Percentiles rank a stretch among this genome's conserved stretches.
Evolutionary conservation across 2,329 filamentous ascomycete genomes (phyloP).

Genomic region (Aspergillus phoenicis): DNA sequence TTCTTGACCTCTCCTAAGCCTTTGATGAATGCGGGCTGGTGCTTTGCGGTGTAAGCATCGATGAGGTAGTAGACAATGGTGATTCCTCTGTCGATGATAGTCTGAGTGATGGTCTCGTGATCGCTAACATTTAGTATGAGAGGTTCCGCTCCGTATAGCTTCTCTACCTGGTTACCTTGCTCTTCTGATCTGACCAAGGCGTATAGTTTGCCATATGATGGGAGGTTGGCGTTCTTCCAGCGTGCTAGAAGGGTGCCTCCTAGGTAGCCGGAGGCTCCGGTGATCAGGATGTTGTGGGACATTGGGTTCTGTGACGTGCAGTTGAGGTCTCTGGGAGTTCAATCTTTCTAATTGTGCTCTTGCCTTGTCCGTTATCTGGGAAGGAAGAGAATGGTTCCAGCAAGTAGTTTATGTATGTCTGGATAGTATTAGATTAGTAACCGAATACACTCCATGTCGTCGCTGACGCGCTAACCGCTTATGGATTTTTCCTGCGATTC

Average conservation of each 20-base stretch:
- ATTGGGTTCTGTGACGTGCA: too few relatives aligned
- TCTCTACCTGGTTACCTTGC: conserved; percentile 49
- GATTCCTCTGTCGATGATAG: conserved; percentile 49
- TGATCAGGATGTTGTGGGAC: conserved; percentile 36
- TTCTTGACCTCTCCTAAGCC: conserved; percentile 50
- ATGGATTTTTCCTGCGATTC: too few relatives aligned
- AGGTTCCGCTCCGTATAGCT: conserved; percentile 47
- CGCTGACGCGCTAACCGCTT: too few relatives aligned
- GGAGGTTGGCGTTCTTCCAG: conserved; percentile 38
- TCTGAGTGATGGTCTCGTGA: conserved; percentile 36
- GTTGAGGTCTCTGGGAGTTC: too few relatives aligned
- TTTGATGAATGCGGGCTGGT: conserved; percentile 43
- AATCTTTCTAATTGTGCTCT: too few relatives aligned
- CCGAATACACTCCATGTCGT: too few relatives aligned
- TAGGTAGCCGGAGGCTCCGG: conserved; percentile 57
- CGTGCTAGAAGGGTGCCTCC: conserved; percentile 53
- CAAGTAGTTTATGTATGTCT: too few relatives aligned
- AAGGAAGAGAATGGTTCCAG: too few relatives aligned
- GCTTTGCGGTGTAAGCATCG: conserved; percentile 43
- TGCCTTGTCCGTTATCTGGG: too few relatives aligned
- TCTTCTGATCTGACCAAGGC: conserved; percentile 51
- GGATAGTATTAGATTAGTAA: too few relatives aligned
- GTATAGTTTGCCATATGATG: conserved; percentile 48
- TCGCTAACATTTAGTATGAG: conserved; percentile 33
- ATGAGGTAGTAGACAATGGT: conserved; percentile 55